Evolutionary conservation across 805 yeast species (phyloP), one percentile per base, ranked within the genome.

Genomic region (Wickerhamiella parazyma): DNA sequence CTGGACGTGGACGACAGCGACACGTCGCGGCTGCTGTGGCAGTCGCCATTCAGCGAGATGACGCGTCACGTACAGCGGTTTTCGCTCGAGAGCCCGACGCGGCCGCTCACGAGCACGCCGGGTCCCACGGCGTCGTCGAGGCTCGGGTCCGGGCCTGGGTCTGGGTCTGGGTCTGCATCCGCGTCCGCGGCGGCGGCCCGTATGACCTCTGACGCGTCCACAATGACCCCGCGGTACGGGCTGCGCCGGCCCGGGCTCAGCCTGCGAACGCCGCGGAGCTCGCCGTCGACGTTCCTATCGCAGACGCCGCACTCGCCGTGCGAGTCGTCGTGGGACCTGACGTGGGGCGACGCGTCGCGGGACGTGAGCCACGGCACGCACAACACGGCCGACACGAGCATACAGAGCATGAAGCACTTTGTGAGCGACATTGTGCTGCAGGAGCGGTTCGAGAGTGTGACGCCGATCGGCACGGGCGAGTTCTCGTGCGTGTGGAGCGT

Each of bases 401-500:
- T 34, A 7, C 36, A 42, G 19, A 42, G 38, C 29, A 14, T 36
- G 17, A 42, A 36, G 33, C 25, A 24, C 9, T 22, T 21, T 8
- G 50, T 45, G 20, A 54, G 51, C 31, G 47, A 44, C 29, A n/a
- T 25, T 4, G 38, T 65, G 45, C 63, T 76, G 45, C 57, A 62
- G 21, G 60, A 65, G 28, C 66, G 68, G 51, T 76, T 76, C 59
- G 79, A 78, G 18, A 76, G 79, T 49, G 87, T 89, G 36, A 69
- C 70, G 36, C 63, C 78, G 36, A 65, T 89, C 18, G 95, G 95
- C 2, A 67, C 72, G 28, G 97, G 98, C 19, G 94, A 85, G 60
- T 91, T 91, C 55, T 85, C 95, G 2, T 68, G 75, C 18, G 98
- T 93, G 14, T 91, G 76, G 60, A 81, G 81, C 49, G 89, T 89